A percentile compares a stretch with the other conserved stretches of the same genome.
These are phyloP conservation scores for Themeda triandra DNA, from an alignment of 176 grass and related monocot genomes.

Conservation along the genomic window DNA sequence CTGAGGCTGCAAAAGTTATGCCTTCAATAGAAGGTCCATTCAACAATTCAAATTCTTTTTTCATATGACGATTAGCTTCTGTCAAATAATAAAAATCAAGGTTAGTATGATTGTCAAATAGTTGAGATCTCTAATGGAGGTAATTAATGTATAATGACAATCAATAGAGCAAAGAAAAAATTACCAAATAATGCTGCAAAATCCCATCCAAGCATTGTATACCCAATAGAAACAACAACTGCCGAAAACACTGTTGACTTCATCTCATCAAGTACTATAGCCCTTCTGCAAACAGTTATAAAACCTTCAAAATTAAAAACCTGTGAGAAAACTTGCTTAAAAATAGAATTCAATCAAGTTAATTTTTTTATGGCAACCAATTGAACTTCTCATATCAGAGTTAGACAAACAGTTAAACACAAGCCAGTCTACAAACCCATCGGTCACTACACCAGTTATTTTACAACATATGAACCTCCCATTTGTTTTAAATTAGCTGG, in stretches of 20 bases:
- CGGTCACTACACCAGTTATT: too few species aligned
- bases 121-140: not conserved
- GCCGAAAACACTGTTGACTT: constrained; percentile 52
- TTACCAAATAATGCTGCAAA: constrained; percentile 69
- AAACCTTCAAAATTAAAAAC: constrained; percentile 33
- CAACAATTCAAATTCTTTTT: constrained; percentile 68
- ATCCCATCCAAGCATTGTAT: constrained; percentile 76
- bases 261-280: constrained; percentile 26
- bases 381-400: not conserved
- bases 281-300: constrained; percentile 11
- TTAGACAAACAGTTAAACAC: constrained; percentile 1
- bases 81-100: constrained; percentile 21
- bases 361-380: not conserved
- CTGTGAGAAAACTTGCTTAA: constrained; percentile 5
- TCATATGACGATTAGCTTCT: constrained; percentile 70
- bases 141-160: not conserved
- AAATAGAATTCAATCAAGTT: constrained; percentile 17
- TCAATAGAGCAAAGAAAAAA: not conserved
- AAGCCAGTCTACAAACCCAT: not conserved
- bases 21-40: constrained; percentile 52
- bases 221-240: constrained; percentile 65
- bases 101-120: constrained; percentile 14
- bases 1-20: constrained; percentile 69
- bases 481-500: not conserved
- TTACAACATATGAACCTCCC: constrained; percentile 15